phyloP scores from a whole-genome alignment of 768 basidiomycete species.

The Paxillus rubicundulus region DNA sequence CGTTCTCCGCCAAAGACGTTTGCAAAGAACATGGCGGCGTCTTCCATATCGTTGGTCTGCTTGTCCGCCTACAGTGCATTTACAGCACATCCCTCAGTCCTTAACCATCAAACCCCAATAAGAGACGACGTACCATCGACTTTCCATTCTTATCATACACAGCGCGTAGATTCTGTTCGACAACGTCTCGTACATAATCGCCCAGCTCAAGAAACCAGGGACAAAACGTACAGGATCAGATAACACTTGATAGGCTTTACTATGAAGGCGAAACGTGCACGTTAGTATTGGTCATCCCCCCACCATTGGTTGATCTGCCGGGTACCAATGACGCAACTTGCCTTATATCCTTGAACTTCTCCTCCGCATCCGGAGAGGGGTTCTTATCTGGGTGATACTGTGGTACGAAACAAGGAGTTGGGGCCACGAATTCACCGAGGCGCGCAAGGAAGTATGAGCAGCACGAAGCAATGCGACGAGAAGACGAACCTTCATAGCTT shows the following conservation, averaged over 20 bases:
- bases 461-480: neutral
- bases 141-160: conserved; percentile 97
- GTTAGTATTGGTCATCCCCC: conserved; percentile 13
- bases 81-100: conserved; percentile 2
- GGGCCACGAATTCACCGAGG: neutral
- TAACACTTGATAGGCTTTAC: conserved; percentile 94
- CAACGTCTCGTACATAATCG: conserved; percentile 9
- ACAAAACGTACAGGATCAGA: conserved; percentile 66
- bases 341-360: conserved; percentile 97
- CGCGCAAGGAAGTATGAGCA: neutral
- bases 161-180: conserved; percentile 68
- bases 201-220: conserved; percentile 2
- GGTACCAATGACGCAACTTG: conserved; percentile 25
- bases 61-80: conserved; percentile 55
- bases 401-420: neutral
- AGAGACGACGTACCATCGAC: conserved; percentile 57
- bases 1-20: conserved; percentile 95
- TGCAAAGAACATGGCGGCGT: conserved; percentile 93
- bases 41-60: conserved; percentile 82
- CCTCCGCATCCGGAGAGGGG: conserved; percentile 85
- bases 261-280: conserved; percentile 31
- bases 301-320: conserved; percentile 10
- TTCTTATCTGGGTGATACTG: conserved; percentile 98
- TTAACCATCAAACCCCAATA: conserved; percentile 4
- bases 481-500: conserved; percentile 80